Base-by-base conservation (phyloP, 202 grass and related monocot genomes). In the Bolboschoenoplectus hybrid region DNA sequence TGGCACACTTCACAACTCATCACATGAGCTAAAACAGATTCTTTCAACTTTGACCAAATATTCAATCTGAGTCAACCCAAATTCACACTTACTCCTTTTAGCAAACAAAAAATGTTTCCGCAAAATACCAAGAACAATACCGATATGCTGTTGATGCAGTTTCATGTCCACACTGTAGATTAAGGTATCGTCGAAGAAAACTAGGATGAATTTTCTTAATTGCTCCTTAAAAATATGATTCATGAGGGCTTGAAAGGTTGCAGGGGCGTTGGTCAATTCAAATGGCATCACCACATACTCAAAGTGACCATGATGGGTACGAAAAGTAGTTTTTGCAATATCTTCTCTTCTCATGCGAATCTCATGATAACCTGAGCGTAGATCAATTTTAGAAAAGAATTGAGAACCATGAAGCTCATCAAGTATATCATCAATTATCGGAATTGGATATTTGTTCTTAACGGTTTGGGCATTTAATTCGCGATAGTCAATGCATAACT, bases 101-200 rank as follows among this genome's bases (percentile, higher is more conserved):
- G 49, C 49, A 51, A 51, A 51, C 47, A 6, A 9, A 6, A 1
- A 1, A 51, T 51, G 3, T 1, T 51, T 9, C 8, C 49, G 3
- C 49, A 1, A 9, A 1, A 51, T 51, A 6, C 7, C 26, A 26
- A 26, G 26, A 26, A 9, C 49, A 51, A 51, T 9, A 51, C 8
- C 49, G 7, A 51, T 51, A 51, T 51, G 49, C 3, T 51, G 49
- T 51, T 8, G 6, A 51, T 51, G 3, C 1, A 1, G 8, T 6
- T 64, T 17, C 6, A 63, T 26, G 6, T 38, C 36, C 13, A 9
- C 4, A 12, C 80, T 82, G 39, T 50, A 82, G 2, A 82, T 46
- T 2, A 82, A 43, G 5, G 44, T 82, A 62, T 50, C 57, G 19
- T 82, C 80, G 16, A 83, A 83, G 14, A 83, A 83, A 0, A 83